A percentile compares a stretch with the other conserved stretches of the same genome.
Conservation (phyloP, 257 asterid genomes). For the Lantana camara region DNA sequence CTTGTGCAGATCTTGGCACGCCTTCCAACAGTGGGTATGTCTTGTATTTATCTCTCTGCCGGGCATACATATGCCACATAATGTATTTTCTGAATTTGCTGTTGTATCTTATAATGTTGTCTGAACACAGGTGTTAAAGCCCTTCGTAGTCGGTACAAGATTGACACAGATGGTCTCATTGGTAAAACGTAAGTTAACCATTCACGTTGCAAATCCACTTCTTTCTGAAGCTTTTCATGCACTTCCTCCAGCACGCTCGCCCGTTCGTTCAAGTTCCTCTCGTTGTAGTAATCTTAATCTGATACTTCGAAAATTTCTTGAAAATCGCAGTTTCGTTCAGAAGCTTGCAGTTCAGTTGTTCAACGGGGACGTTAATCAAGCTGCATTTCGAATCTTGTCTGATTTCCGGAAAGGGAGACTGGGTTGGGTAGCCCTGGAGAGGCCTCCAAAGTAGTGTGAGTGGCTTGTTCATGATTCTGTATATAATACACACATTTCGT, state of each 20-base stretch:
- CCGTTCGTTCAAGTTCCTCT: background rate
- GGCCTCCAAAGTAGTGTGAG: conserved; percentile 60
- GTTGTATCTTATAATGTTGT: conserved; percentile 15
- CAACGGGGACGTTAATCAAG: conserved; percentile 88
- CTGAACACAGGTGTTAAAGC: conserved; percentile 59
- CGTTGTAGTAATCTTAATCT: background rate
- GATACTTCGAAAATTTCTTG: background rate
- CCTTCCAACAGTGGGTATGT: conserved; percentile 74
- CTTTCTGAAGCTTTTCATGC: too few relatives aligned
- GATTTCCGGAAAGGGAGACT: conserved; percentile 92
- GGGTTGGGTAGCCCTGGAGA: conserved; percentile 83
- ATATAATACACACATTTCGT: too few relatives aligned
- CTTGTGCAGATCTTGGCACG: conserved; percentile 86
- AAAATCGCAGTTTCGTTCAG: conserved; percentile 70
- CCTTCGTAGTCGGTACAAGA: conserved; percentile 75
- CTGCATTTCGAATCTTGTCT: conserved; percentile 78
- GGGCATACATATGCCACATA: too few relatives aligned
- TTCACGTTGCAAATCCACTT: too few relatives aligned
- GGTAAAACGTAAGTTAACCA: conserved; percentile 66
- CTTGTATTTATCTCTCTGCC: conserved; percentile 6
- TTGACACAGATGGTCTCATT: conserved; percentile 57
- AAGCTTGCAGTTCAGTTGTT: conserved; percentile 72
- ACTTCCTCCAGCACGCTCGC: too few relatives aligned
- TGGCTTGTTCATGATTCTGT: too few relatives aligned
- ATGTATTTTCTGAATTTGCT: too few relatives aligned